Evolutionary conservation across 2,329 filamentous ascomycete species (phyloP).

Genomic region (Sporothrix pallida): DNA sequence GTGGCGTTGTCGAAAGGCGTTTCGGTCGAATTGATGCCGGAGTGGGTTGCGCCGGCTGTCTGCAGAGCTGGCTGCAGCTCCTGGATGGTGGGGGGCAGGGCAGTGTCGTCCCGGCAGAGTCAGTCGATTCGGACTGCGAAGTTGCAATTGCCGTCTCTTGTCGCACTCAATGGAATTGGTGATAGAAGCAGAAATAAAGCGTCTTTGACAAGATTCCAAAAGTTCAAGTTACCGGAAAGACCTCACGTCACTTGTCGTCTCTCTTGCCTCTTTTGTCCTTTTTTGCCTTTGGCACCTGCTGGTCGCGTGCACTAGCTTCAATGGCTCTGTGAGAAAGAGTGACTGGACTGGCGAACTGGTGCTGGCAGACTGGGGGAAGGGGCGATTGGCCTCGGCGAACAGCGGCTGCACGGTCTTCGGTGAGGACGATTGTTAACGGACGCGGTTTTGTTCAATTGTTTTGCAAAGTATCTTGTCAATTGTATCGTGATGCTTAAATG

Average conservation of each 20-base stretch:
- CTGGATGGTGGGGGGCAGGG: background rate
- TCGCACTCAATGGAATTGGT: slow-evolving; percentile 3
- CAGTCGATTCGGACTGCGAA: background rate
- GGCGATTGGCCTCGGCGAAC: slow-evolving; percentile 24
- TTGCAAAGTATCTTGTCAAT: background rate
- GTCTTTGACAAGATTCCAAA: background rate
- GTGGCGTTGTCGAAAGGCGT: background rate
- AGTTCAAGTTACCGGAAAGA: background rate
- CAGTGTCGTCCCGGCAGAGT: too few relatives aligned
- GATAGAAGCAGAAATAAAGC: background rate
- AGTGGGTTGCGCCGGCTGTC: slow-evolving; percentile 8
- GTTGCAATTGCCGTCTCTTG: background rate
- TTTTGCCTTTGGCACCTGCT: slow-evolving; percentile 3
- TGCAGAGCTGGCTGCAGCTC: slow-evolving; percentile 21
- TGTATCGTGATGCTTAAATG: background rate
- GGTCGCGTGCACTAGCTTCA: slow-evolving; percentile 32
- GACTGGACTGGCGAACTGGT: background rate
- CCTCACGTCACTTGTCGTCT: background rate
- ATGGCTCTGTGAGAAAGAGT: background rate
- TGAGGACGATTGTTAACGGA: background rate
- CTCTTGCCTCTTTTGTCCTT: background rate
- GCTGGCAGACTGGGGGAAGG: background rate
- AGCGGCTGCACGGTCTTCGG: slow-evolving; percentile 7
- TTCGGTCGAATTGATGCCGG: background rate
- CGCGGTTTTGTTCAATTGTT: background rate